Evolutionary conservation across 805 yeast genomes (phyloP).

Genomic region (Monosporozyma servazzii): DNA sequence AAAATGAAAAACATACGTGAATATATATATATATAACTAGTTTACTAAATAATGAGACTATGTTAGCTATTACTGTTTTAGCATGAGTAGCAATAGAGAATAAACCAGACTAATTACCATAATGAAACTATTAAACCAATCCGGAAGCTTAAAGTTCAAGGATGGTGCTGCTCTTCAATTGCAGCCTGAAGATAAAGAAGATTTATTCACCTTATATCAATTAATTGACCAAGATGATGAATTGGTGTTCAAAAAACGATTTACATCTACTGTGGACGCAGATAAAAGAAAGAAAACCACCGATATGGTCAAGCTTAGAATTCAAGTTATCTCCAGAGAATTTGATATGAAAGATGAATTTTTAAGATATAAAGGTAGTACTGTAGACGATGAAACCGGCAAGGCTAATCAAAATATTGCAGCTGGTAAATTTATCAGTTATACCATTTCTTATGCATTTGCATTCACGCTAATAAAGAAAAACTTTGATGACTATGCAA

Average conservation of each 20-base stretch:
- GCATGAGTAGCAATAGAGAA: not conserved
- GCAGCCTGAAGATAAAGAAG: slow-evolving; percentile 82
- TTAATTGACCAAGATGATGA: slow-evolving; percentile 69
- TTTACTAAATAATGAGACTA: not conserved
- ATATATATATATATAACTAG: not conserved
- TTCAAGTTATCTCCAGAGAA: slow-evolving; percentile 60
- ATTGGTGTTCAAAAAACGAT: slow-evolving; percentile 54
- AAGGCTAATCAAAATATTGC: slow-evolving; percentile 66
- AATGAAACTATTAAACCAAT: slow-evolving; percentile 3
- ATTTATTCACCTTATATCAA: slow-evolving; percentile 81
- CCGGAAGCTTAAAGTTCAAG: slow-evolving; percentile 2
- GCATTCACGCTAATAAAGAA: slow-evolving; percentile 61
- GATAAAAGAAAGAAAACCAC: slow-evolving; percentile 48
- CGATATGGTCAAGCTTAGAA: slow-evolving; percentile 50
- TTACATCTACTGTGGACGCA: slow-evolving; percentile 60
- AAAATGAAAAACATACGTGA: not conserved
- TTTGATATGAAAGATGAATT: slow-evolving; percentile 70
- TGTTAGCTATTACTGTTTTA: not conserved
- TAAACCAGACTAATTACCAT: not conserved
- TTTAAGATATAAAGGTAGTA: slow-evolving; percentile 73
- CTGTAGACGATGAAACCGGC: slow-evolving; percentile 34
- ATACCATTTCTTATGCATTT: slow-evolving; percentile 63
- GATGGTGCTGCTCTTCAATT: slow-evolving; percentile 38
- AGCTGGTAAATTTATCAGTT: slow-evolving; percentile 78
- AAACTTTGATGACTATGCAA: slow-evolving; percentile 70